These are phyloP conservation scores for Aspergillus luchuensis DNA, from an alignment of 2,329 filamentous ascomycete genomes.

Conservation along the genomic window DNA sequence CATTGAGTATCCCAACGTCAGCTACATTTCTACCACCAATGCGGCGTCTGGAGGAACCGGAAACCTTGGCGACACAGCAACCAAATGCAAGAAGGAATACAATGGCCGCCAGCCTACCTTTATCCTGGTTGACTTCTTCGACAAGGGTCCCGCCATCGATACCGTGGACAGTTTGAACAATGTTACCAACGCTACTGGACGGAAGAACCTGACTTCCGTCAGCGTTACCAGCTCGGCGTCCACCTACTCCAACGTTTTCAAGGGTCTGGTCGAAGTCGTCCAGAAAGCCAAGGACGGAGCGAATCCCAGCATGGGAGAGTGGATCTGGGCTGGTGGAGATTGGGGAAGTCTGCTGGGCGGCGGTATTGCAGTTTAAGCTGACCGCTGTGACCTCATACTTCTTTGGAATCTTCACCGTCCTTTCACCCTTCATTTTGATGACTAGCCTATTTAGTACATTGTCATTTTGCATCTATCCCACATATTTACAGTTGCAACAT, in stretches of 20 bases:
- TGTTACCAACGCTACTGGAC: constrained; percentile 49
- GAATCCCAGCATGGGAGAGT: constrained; percentile 43
- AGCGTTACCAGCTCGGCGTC: constrained; percentile 29
- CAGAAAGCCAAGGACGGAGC: constrained; percentile 40
- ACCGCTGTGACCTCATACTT: neutral
- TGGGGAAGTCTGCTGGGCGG: constrained; percentile 45
- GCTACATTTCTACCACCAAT: constrained; percentile 66
- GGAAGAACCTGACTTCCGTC: constrained; percentile 37
- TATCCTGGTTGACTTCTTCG: constrained; percentile 78
- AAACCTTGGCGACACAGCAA: constrained; percentile 51
- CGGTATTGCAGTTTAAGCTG: constrained; percentile 37
- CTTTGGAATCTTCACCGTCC: neutral
- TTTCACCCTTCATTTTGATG: constrained; percentile 3
- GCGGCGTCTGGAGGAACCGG: constrained; percentile 60
- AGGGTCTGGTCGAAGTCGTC: constrained; percentile 41
- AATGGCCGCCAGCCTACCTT: constrained; percentile 66
- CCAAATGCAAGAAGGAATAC: constrained; percentile 59
- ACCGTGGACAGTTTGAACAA: constrained; percentile 70
- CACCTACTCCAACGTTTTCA: constrained; percentile 40
- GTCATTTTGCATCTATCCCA: neutral
- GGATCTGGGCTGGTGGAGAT: constrained; percentile 48
- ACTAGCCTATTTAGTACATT: neutral
- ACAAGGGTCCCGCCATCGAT: constrained; percentile 68
- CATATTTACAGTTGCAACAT: neutral
- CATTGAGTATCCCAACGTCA: constrained; percentile 64